Conservation (phyloP, 2,329 filamentous ascomycete genomes). For the Penicillium sp. region DNA sequence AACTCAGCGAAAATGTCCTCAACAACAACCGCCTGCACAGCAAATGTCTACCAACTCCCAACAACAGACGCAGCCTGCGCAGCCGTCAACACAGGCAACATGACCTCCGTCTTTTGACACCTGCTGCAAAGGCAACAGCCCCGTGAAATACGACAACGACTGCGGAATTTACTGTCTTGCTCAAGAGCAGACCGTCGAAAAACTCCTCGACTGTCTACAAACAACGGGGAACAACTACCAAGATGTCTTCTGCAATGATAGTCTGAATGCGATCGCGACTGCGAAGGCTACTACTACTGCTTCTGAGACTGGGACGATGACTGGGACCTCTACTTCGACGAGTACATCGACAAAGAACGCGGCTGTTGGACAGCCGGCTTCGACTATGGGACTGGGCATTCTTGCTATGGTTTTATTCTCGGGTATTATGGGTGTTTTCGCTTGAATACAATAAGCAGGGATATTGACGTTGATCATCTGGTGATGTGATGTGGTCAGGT, state of each 20-base stretch:
- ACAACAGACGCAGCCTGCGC: constrained; percentile 48
- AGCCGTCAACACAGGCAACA: constrained; percentile 40
- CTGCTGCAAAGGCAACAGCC: constrained; percentile 49
- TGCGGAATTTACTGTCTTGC: constrained; percentile 55
- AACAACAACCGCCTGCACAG: constrained; percentile 19
- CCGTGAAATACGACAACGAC: constrained; percentile 48
- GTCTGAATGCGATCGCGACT: constrained; percentile 40
- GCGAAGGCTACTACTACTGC: constrained; percentile 22
- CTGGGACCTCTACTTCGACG: constrained; percentile 8
- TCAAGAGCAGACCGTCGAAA: constrained; percentile 37
- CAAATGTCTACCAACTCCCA: constrained; percentile 46
- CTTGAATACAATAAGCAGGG: constrained; percentile 19
- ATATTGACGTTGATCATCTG: neutral
- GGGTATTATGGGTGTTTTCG: constrained; percentile 27
- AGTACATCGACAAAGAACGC: constrained; percentile 18
- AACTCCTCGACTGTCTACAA: constrained; percentile 43
- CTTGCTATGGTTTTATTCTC: constrained; percentile 34
- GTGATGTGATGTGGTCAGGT: neutral
- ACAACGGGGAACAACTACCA: constrained; percentile 38
- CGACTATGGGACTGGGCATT: constrained; percentile 31
- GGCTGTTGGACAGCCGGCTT: constrained; percentile 23
- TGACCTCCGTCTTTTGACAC: constrained; percentile 46
- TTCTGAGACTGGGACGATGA: constrained; percentile 15
- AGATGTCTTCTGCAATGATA: constrained; percentile 49
- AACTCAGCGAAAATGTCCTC: neutral